These are phyloP conservation scores for Globisporangium apiculatum DNA, from an alignment of 352 stramenopile species.

Conservation along the genomic window DNA sequence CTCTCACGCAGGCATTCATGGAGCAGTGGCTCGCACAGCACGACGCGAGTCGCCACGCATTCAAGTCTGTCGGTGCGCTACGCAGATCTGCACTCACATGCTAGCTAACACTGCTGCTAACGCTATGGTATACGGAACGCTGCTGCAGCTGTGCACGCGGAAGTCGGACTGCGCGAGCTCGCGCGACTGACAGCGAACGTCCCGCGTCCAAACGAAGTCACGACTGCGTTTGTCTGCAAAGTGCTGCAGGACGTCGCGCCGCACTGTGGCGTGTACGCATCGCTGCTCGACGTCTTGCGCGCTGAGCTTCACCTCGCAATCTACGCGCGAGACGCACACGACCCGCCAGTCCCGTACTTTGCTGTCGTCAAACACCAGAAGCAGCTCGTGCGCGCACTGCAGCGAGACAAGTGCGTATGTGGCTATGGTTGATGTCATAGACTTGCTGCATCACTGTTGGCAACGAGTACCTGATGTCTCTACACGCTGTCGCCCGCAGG, in stretches of 20 bases:
- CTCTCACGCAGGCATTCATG: slow-evolving; percentile 54
- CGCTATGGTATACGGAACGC: too few species aligned
- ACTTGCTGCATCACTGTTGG: too few species aligned
- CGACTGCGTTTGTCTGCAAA: slow-evolving; percentile 51
- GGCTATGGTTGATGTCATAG: background rate
- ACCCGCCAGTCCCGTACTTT: slow-evolving; percentile 41
- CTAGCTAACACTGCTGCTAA: background rate
- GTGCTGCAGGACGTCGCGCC: slow-evolving; percentile 44
- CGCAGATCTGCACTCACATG: background rate
- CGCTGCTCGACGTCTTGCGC: slow-evolving; percentile 32
- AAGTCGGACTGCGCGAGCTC: slow-evolving; percentile 61
- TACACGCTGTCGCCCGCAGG: slow-evolving; percentile 10
- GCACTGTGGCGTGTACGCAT: slow-evolving; percentile 49
- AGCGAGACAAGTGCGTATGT: slow-evolving; percentile 32
- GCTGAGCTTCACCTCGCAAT: slow-evolving; percentile 37
- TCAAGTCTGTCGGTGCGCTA: slow-evolving; percentile 54
- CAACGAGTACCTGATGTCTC: too few species aligned
- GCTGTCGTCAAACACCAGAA: slow-evolving; percentile 59
- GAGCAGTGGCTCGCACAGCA: slow-evolving; percentile 54
- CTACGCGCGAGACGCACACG: slow-evolving; percentile 19
- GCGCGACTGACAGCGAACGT: slow-evolving; percentile 49
- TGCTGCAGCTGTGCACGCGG: slow-evolving; percentile 41
- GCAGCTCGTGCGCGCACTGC: slow-evolving; percentile 36
- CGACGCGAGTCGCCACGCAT: slow-evolving; percentile 36
- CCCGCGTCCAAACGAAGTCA: slow-evolving; percentile 42